These are phyloP conservation scores for Saturnispora silvae DNA, from an alignment of 805 yeast genomes.

Conservation along the genomic window DNA sequence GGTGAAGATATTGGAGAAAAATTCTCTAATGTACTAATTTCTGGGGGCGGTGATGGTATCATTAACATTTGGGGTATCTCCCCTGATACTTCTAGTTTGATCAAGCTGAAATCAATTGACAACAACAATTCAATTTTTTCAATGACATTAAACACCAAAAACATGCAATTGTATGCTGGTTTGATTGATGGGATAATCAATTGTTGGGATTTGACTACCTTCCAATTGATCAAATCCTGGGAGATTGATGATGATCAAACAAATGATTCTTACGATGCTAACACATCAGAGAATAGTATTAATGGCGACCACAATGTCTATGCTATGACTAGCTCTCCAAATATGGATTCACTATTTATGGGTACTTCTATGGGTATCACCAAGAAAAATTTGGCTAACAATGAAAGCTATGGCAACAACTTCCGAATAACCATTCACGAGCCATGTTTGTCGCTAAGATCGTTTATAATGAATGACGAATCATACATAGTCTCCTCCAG, in stretches of 20 bases:
- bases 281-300: conserved; percentile 36
- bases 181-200: conserved; percentile 62
- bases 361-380: conserved; percentile 34
- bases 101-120: conserved; percentile 33
- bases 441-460: conserved; percentile 43
- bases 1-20: conserved; percentile 20
- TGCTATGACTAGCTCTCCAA: conserved; percentile 40
- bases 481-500: conserved; percentile 59
- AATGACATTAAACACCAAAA: conserved; percentile 25
- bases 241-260: conserved; percentile 26
- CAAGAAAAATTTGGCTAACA: conserved; percentile 8
- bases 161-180: conserved; percentile 61
- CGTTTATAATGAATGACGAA: conserved; percentile 30
- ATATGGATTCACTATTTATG: conserved; percentile 39
- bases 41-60: conserved; percentile 88
- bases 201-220: conserved; percentile 80
- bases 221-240: conserved; percentile 47
- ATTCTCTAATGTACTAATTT: conserved; percentile 34
- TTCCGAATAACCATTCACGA: conserved; percentile 10
- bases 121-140: conserved; percentile 67
- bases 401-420: not conserved
- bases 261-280: conserved; percentile 15
- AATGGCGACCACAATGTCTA: conserved; percentile 54
- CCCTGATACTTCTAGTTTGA: conserved; percentile 12
- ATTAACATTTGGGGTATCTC: conserved; percentile 73